A percentile compares a stretch with the other conserved stretches of the same genome.
Evolutionary conservation across 345 rosid genomes (phyloP).

Genomic region (Bretschneidera sinensis): DNA sequence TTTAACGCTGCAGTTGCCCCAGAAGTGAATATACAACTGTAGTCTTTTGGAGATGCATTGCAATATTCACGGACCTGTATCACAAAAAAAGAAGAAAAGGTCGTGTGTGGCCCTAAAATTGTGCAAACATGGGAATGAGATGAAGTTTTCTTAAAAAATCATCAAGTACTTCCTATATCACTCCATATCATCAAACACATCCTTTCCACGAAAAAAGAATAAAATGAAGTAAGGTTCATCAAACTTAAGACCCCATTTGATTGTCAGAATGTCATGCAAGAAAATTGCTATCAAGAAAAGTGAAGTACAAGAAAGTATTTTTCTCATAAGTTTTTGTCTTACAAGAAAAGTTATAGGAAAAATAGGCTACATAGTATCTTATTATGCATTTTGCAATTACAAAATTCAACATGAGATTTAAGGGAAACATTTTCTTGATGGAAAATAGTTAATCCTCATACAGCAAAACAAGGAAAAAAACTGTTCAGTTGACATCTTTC

Average conservation of each 20-base stretch:
- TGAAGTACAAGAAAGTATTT: not conserved
- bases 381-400: not conserved
- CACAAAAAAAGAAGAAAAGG: not conserved
- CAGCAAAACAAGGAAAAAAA: no score
- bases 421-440: not conserved
- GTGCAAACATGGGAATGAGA: not conserved
- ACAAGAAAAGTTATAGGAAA: not conserved
- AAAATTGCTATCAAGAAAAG: not conserved
- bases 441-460: no score
- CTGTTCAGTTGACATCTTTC: no score
- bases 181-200: not conserved
- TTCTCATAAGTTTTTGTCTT: not conserved
- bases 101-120: not conserved
- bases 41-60: slow-evolving; percentile 82
- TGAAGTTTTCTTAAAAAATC: not conserved
- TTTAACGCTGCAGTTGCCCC: slow-evolving; percentile 94
- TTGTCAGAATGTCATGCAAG: not conserved
- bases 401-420: not conserved
- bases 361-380: not conserved
- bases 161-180: not conserved
- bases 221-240: not conserved
- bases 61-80: slow-evolving; percentile 75
- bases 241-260: not conserved
- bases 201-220: not conserved
- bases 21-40: slow-evolving; percentile 86